These are phyloP conservation scores for Arxiozyma telluris DNA, from an alignment of 1,139 yeast genomes.

Conservation along the genomic window DNA sequence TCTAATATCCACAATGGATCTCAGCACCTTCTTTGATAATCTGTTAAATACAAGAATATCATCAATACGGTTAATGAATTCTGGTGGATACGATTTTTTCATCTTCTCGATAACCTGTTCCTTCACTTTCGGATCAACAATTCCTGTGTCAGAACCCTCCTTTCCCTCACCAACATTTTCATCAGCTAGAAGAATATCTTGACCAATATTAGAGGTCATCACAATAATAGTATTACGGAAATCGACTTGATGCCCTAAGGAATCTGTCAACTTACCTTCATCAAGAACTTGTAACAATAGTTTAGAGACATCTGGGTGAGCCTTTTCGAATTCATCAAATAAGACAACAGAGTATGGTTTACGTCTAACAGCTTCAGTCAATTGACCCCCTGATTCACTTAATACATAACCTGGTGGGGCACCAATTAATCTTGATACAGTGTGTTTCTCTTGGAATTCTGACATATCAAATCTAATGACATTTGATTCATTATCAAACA, in stretches of 20 bases:
- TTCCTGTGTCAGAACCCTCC: constrained; percentile 30
- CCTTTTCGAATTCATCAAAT: constrained; percentile 96
- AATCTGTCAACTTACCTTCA: constrained; percentile 89
- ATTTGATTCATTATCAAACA: constrained; percentile 79
- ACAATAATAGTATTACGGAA: constrained; percentile 90
- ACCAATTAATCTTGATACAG: constrained; percentile 83
- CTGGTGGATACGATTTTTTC: constrained; percentile 78
- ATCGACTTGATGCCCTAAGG: constrained; percentile 89
- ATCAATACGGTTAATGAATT: constrained; percentile 86
- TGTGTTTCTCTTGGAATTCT: constrained; percentile 91
- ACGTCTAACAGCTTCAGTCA: constrained; percentile 91
- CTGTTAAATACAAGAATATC: constrained; percentile 87
- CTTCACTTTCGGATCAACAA: constrained; percentile 42
- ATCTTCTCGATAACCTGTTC: constrained; percentile 54
- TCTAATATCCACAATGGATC: constrained; percentile 75
- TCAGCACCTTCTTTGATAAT: constrained; percentile 62
- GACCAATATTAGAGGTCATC: constrained; percentile 97
- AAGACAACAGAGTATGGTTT: constrained; percentile 88
- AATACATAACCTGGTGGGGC: constrained; percentile 99
- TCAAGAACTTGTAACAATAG: constrained; percentile 83
- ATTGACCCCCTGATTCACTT: constrained; percentile 85
- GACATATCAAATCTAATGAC: constrained; percentile 94
- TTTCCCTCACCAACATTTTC: constrained; percentile 38
- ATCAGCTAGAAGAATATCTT: constrained; percentile 70
- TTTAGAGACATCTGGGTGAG: constrained; percentile 92